Evolutionary conservation across 2,329 filamentous ascomycete genomes (phyloP).

Genomic region (Herpotrichia juniperi): DNA sequence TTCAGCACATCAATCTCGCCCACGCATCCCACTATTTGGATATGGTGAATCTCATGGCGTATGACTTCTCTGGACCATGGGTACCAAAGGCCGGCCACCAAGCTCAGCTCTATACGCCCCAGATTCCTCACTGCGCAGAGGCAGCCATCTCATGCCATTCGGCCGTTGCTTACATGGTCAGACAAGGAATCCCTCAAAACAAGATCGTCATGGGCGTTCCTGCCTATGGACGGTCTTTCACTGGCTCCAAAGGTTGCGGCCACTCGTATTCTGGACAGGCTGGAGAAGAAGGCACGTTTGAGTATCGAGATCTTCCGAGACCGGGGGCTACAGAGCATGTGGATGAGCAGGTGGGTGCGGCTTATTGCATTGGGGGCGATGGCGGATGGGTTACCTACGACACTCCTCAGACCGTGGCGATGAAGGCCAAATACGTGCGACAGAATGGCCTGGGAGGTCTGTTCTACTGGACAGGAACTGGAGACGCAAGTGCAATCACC

Average conservation of each 20-base stretch:
- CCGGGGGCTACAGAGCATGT: slow-evolving; percentile 68
- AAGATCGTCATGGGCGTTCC: slow-evolving; percentile 80
- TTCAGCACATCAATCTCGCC: slow-evolving; percentile 72
- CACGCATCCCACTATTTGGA: slow-evolving; percentile 71
- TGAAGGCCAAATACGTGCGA: slow-evolving; percentile 76
- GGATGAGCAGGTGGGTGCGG: slow-evolving; percentile 71
- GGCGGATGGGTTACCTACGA: slow-evolving; percentile 83
- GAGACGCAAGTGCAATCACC: slow-evolving; percentile 61
- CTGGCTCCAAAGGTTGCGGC: slow-evolving; percentile 68
- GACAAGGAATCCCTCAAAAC: slow-evolving; percentile 68
- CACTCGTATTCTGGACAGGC: slow-evolving; percentile 61
- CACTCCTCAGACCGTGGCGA: slow-evolving; percentile 74
- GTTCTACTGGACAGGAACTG: slow-evolving; percentile 83
- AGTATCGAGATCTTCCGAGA: slow-evolving; percentile 73
- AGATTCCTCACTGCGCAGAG: slow-evolving; percentile 60
- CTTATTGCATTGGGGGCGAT: slow-evolving; percentile 74
- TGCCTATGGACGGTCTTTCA: slow-evolving; percentile 76
- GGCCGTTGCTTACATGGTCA: slow-evolving; percentile 69
- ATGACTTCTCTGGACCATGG: slow-evolving; percentile 80
- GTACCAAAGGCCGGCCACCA: slow-evolving; percentile 72
- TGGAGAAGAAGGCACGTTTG: slow-evolving; percentile 72
- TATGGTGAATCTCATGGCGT: slow-evolving; percentile 79
- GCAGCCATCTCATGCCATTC: slow-evolving; percentile 66
- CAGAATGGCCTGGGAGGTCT: slow-evolving; percentile 74
- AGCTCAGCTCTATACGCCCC: slow-evolving; percentile 71